phyloP scores from a whole-genome alignment of 129 eudicot genomes.

The Gnaphalium uliginosum region DNA sequence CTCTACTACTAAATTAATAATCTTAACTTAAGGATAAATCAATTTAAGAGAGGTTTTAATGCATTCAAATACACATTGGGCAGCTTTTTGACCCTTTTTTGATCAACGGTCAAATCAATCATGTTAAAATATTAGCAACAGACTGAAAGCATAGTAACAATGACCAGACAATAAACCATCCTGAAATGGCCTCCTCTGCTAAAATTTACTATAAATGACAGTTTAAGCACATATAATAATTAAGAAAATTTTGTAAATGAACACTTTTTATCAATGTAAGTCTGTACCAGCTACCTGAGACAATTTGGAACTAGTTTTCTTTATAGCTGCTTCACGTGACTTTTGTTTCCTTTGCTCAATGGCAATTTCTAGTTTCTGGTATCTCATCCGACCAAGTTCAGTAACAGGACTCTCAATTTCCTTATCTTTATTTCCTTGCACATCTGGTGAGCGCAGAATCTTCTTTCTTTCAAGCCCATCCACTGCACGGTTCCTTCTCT shows the following conservation, averaged over 20 bases:
- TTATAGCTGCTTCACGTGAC: conserved; percentile 46
- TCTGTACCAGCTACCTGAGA: conserved; percentile 52
- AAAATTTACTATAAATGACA: background rate
- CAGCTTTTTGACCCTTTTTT: background rate
- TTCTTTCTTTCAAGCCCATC: conserved; percentile 31
- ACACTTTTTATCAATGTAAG: conserved; percentile 16
- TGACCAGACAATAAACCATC: background rate
- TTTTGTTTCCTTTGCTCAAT: conserved; percentile 55
- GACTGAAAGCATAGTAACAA: background rate
- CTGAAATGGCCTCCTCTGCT: background rate
- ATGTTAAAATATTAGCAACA: conserved; percentile 11
- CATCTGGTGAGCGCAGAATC: conserved; percentile 28
- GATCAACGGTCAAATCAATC: background rate
- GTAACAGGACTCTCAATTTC: conserved; percentile 27
- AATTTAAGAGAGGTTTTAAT: background rate
- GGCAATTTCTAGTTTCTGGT: conserved; percentile 32
- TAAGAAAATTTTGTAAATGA: background rate
- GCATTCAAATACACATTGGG: conserved; percentile 3
- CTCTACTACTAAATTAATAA: background rate
- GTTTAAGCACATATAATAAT: background rate
- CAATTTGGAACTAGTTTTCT: conserved; percentile 56
- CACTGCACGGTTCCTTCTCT: conserved; percentile 55
- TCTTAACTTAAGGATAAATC: background rate
- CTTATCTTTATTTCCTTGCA: conserved; percentile 18
- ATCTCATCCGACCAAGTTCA: conserved; percentile 32